Evolutionary conservation across 257 asterid species (phyloP), one percentile per base, ranked within the genome.

Genomic region (Solanum pennellii): DNA sequence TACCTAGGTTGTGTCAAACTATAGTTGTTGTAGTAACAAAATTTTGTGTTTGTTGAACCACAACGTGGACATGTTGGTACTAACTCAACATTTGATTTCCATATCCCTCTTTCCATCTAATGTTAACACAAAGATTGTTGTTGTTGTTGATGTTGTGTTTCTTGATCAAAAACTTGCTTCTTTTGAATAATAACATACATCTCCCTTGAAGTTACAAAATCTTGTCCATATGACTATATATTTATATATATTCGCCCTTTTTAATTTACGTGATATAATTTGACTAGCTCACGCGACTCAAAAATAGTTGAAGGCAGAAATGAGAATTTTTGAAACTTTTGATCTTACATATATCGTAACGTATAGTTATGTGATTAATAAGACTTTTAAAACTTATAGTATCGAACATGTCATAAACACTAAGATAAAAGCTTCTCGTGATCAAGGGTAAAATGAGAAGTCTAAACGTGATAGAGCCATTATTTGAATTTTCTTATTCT

Each of bases 1-100:
- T 93, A 95, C 82, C 98, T 88, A 2, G 98, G 98, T 23, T 95
- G 98, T 16, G 96, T 94, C 86, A 93, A 89, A 92, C 98, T 94
- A 88, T 95, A 95, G 87, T 95, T 95, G 93, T 95, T 94, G 94
- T 95, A 95, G 85, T 95, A 94, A 89, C 98, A 95, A 86, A 95
- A 95, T 68, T 95, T 95, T 89, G 98, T 95, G 93, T 95, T 92
- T 56, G 91, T 80, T 2, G 98, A 95, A 83, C 96, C 98, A 77
- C 98, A 95, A 42, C 98, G 91, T 6, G 98, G 98, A 84, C 98
- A 95, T 3, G 96, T 84, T 52, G 98, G 94, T 20, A 94, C 83
- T 20, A 89, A 25, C 80, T 92, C 94, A 33, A 77, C 91, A 7
- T 92, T 91, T 72, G 94, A 88, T 33, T 90, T 93, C 94, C 95